Percentiles rank a stretch among this genome's conserved stretches.
Conservation (phyloP, 2,329 filamentous ascomycete species). For the Pseudocercospora musae region DNA sequence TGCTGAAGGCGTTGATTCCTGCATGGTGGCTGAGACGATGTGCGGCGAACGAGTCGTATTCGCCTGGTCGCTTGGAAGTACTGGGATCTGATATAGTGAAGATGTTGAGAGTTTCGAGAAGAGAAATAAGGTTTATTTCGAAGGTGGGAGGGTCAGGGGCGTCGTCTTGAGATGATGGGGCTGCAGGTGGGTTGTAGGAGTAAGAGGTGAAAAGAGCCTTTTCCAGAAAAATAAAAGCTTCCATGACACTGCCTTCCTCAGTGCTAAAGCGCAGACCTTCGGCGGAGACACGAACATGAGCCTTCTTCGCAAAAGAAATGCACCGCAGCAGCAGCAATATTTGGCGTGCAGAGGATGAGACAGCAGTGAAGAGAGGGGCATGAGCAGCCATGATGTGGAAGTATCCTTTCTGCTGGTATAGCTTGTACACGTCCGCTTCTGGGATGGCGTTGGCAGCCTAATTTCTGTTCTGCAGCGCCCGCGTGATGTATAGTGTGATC, state of each 20-base stretch:
- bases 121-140: slow-evolving; percentile 78
- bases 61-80: slow-evolving; percentile 33
- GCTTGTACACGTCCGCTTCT: neutral
- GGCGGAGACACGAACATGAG: slow-evolving; percentile 72
- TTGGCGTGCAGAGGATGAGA: slow-evolving; percentile 73
- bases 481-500: slow-evolving; percentile 13
- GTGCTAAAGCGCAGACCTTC: slow-evolving; percentile 84
- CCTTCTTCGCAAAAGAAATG: slow-evolving; percentile 59
- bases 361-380: slow-evolving; percentile 65
- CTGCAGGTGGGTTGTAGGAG: slow-evolving; percentile 57
- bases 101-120: slow-evolving; percentile 93
- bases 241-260: slow-evolving; percentile 85
- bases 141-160: slow-evolving; percentile 62
- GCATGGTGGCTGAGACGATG: slow-evolving; percentile 37
- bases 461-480: neutral
- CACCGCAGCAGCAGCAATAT: slow-evolving; percentile 64
- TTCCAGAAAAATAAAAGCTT: slow-evolving; percentile 82
- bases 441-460: neutral
- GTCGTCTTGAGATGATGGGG: slow-evolving; percentile 39
- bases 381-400: slow-evolving; percentile 37
- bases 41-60: slow-evolving; percentile 39
- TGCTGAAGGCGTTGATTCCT: slow-evolving; percentile 69
- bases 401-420: neutral
- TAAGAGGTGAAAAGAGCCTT: slow-evolving; percentile 86
- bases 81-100: slow-evolving; percentile 65